Conservation (phyloP, 352 stramenopile species). For the Phytophthora palmivora region DNA sequence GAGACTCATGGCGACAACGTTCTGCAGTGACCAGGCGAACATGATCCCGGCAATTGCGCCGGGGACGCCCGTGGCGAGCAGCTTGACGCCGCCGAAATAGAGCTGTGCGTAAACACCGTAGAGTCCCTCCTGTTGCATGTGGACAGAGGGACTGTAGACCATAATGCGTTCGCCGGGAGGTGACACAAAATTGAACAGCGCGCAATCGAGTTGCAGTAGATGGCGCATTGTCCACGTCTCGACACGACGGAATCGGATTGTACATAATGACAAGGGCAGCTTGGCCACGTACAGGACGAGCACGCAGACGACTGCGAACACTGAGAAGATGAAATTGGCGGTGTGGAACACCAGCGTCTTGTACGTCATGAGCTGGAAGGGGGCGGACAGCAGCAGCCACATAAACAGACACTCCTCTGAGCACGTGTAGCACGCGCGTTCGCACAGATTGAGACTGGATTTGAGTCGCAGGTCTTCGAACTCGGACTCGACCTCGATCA, state of each 20-base stretch:
- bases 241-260: constrained; percentile 22
- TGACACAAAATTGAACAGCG: constrained; percentile 72
- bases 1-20: constrained; percentile 28
- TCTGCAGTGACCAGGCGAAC: constrained; percentile 60
- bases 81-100: constrained; percentile 67
- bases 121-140: constrained; percentile 39
- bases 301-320: constrained; percentile 37
- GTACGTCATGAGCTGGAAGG: constrained; percentile 66
- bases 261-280: constrained; percentile 22
- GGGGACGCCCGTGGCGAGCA: constrained; percentile 55
- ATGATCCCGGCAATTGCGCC: constrained; percentile 47
- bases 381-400: constrained; percentile 56
- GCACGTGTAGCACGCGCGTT: constrained; percentile 27
- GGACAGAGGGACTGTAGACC: constrained; percentile 53
- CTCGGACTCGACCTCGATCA: constrained; percentile 67
- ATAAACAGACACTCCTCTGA: constrained; percentile 57
- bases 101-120: constrained; percentile 55
- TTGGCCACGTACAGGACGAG: constrained; percentile 36
- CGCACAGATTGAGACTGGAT: constrained; percentile 7
- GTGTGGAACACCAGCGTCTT: constrained; percentile 64
- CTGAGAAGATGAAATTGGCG: constrained; percentile 55
- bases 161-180: constrained; percentile 48
- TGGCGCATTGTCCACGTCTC: constrained; percentile 41
- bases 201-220: constrained; percentile 52
- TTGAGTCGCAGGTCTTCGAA: constrained; percentile 29